Evolutionary conservation across 148 eudicot genomes (phyloP), one percentile per base, ranked within the genome.

Genomic region (Tetragonia tetragonoides): DNA sequence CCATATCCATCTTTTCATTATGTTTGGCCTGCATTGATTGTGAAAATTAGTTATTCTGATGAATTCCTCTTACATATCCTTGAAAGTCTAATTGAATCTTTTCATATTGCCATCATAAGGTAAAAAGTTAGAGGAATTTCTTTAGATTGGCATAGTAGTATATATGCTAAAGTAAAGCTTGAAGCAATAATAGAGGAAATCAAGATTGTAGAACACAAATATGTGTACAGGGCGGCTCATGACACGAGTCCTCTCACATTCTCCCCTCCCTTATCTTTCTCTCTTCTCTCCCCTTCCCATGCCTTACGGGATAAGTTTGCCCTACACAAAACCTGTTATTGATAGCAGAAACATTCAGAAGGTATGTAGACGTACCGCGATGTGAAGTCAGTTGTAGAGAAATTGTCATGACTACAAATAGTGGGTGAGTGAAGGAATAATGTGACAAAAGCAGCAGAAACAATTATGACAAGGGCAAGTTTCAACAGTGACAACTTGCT

Each of bases 1-100:
- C 94, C 91, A 87, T 84, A 89, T 84, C 92, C 88, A 87, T 68
- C 86, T 83, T 72, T 74, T 85, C 81, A 88, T 79, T 56, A 88
- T 73, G 74, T 70, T 81, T 5, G 83, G 79, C 86, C 89, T 90
- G 89, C 80, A 79, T 67, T 15, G 42, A 65, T 65, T 77, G 17
- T 8, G 46, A 16, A 78, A 66, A 64, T 75, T 24, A 81, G 79
- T 47, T 69, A 20, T 5, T 24, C 34, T 49, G 53, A 49, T 49
- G 10, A 14, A 2, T 8, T 0, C 6, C 8, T 49, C 12, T 49
- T 44, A 44, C 7, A 5, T 5, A 49, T 10, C 14, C 53, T 49
- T 49, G 53, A 6, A 49, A 49, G 53, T 51, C n/a, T 62, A 16
- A 28, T 61, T 39, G 47, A 14, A 39, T 67, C 12, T 38, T 37